Percentiles rank a stretch among this genome's conserved stretches.
Evolutionary conservation across 305 asterid species (phyloP).

Genomic region (Striga hermonthica): DNA sequence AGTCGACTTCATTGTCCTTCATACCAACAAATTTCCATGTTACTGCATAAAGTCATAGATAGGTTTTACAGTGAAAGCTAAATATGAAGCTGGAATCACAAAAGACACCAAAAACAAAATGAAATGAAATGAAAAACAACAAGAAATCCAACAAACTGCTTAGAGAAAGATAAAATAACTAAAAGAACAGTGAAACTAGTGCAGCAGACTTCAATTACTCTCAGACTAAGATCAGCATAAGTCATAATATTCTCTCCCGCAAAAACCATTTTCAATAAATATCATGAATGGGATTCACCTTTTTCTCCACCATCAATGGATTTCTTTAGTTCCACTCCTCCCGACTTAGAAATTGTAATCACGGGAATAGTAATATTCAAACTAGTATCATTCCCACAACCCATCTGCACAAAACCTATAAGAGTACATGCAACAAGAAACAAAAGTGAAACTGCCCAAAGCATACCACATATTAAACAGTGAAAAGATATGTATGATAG

Average conservation of each 20-base stretch:
- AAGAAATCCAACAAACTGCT: slow-evolving; percentile 10
- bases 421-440: slow-evolving; percentile 37
- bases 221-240: slow-evolving; percentile 23
- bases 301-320: slow-evolving; percentile 48
- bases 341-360: slow-evolving; percentile 66
- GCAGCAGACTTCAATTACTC: slow-evolving; percentile 11
- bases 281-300: slow-evolving; percentile 43
- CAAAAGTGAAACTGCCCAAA: slow-evolving; percentile 26
- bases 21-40: slow-evolving; percentile 19
- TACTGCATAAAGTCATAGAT: slow-evolving; percentile 16
- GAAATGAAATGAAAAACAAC: background rate
- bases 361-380: slow-evolving; percentile 74
- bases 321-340: slow-evolving; percentile 65
- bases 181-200: slow-evolving; percentile 23
- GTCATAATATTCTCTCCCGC: background rate
- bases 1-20: slow-evolving; percentile 20
- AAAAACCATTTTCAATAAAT: slow-evolving; percentile 28
- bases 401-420: slow-evolving; percentile 79
- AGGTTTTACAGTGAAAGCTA: slow-evolving; percentile 1
- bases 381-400: slow-evolving; percentile 60
- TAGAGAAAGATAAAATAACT: slow-evolving; percentile 5
- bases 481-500: slow-evolving; percentile 27
- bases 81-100: slow-evolving; percentile 3
- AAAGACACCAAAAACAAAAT: slow-evolving; percentile 10
- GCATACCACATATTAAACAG: slow-evolving; percentile 25